phyloP scores from a whole-genome alignment of 2,329 filamentous ascomycete genomes.

The Fusarium concolor region DNA sequence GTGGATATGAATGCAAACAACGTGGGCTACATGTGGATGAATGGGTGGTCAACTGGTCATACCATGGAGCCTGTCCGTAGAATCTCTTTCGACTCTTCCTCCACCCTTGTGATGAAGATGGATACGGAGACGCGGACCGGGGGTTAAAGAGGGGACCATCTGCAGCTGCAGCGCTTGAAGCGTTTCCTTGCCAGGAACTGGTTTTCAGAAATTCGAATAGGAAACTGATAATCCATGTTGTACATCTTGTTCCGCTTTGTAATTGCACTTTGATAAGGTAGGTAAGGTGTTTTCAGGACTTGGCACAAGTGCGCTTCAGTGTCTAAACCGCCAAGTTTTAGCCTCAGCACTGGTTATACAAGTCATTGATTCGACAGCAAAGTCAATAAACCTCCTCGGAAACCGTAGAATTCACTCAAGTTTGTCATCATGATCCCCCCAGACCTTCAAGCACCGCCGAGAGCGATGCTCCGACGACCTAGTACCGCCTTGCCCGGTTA shows the following conservation, averaged over 20 bases:
- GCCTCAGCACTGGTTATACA: too few species aligned
- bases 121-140: constrained; percentile 5
- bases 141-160: constrained; percentile 23
- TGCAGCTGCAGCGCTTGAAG: constrained; percentile 19
- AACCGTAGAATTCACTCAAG: constrained; percentile 2
- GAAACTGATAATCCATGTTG: constrained; percentile 13
- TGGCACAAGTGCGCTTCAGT: neutral
- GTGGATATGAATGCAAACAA: constrained; percentile 19
- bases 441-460: constrained; percentile 29
- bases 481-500: constrained; percentile 29
- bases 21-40: constrained; percentile 26
- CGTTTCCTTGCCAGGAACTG: constrained; percentile 25
- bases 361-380: neutral
- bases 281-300: neutral
- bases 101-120: constrained; percentile 18
- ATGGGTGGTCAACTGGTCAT: constrained; percentile 9
- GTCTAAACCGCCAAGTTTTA: neutral
- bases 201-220: constrained; percentile 13
- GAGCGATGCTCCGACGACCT: constrained; percentile 46
- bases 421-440: constrained; percentile 29
- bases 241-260: constrained; percentile 7
- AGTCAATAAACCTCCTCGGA: neutral
- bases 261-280: neutral
- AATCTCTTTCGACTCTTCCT: constrained; percentile 28
- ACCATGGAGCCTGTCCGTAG: constrained; percentile 33